A percentile compares a stretch with the other conserved stretches of the same genome.
Evolutionary conservation across 2,329 filamentous ascomycete genomes (phyloP).

Genomic region (Albophoma yamanashiensis): DNA sequence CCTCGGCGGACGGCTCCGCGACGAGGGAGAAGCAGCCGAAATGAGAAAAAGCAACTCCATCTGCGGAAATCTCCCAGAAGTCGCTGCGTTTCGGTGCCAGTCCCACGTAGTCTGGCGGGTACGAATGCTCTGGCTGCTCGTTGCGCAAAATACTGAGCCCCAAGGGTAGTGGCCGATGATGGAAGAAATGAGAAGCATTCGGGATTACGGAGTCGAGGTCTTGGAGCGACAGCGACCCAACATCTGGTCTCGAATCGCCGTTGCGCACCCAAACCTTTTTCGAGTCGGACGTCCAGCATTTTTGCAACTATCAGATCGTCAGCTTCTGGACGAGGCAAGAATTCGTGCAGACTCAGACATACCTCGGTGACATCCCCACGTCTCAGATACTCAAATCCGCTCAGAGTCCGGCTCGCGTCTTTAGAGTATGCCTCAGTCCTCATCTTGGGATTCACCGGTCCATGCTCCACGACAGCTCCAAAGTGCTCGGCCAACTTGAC

Average conservation of each 20-base stretch:
- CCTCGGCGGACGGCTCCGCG: conserved; percentile 13
- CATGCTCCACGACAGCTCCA: conserved; percentile 21
- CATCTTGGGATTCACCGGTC: conserved; percentile 2
- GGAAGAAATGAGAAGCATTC: neutral
- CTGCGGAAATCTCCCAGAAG: conserved; percentile 20
- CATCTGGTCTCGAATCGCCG: neutral
- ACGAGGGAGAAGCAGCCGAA: conserved; percentile 20
- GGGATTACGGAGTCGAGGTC: neutral
- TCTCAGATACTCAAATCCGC: conserved; percentile 24
- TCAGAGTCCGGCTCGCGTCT: conserved; percentile 11
- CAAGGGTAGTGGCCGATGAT: conserved; percentile 3
- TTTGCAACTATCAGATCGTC: conserved; percentile 12
- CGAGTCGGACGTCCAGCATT: conserved; percentile 16
- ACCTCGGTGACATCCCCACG: conserved; percentile 17
- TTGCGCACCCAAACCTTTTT: conserved; percentile 3
- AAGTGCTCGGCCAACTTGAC: conserved; percentile 25
- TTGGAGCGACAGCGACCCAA: neutral
- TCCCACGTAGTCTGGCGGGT: conserved; percentile 12
- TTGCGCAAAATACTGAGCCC: conserved; percentile 7
- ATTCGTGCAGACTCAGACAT: neutral
- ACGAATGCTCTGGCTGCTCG: conserved; percentile 5
- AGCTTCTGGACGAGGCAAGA: neutral
- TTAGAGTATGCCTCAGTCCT: neutral
- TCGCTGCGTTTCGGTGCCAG: conserved; percentile 12
- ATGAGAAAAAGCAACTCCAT: conserved; percentile 14